Base-by-base conservation (phyloP, 164 flowering plant species). In the Houttuynia cordata region DNA sequence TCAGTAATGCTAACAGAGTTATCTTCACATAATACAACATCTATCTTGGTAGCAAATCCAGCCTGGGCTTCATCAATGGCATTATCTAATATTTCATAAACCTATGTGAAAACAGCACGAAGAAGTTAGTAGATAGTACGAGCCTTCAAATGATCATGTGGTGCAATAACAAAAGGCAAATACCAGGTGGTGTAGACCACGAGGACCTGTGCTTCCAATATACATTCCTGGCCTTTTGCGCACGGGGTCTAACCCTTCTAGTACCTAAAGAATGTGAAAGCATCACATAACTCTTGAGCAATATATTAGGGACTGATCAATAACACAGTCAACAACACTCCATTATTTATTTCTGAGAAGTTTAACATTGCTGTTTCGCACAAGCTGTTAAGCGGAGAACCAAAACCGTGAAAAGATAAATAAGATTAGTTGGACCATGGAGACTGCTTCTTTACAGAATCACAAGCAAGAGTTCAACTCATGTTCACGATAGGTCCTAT, bases 31-130 rank as follows among this genome's bases (percentile, higher is more conserved):
- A 94, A 71, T 68, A 79, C 74, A 68, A 91, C 96, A 63, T 83
- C 81, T 47, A 94, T 64, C 60, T 73, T 76, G 54, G 96, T 75
- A 55, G 99, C 96, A 74, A 72, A 87, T 51, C 99, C 99, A 10
- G 97, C 99, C 75, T 91, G 99, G 40, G 93, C 95, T 80, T 94
- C 97, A 78, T 91, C 99, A 62, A 94, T 70, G 30, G 91, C 96
- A 78, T 94, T 94, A 68, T 94, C 99, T 75, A 94, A 72, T 63
- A 94, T 94, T 71, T 94, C 99, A 80, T 85, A 91, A 55, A 94
- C 97, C 99, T 94, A 66, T 21, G 64, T 24, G 49, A 68, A 69
- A 68, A 14, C n/a, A n/a, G n/a, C n/a, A 67, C 24, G 13, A 49
- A 56, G 39, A 63, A n/a, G 24, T 55, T 19, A 57, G 45, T 34